These are phyloP conservation scores for Carpinus fangiana DNA, from an alignment of 306 rosid species.

Conservation along the genomic window DNA sequence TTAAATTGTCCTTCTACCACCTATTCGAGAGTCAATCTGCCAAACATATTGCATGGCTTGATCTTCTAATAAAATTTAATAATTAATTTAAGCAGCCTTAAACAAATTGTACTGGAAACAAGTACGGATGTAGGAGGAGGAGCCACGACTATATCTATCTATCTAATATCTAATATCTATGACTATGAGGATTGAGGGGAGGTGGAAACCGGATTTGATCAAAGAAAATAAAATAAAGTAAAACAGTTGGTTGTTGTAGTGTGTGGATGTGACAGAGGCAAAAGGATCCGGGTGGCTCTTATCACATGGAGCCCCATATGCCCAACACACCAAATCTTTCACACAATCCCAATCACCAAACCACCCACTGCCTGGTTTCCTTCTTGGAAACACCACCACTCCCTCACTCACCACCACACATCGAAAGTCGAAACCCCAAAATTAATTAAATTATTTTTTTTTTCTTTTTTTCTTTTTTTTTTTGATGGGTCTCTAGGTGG, in stretches of 20 bases:
- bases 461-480: no score
- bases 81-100: no score
- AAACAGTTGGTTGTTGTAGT: slow-evolving; percentile 25
- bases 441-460: background rate
- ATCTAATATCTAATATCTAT: no score
- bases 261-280: slow-evolving; percentile 63
- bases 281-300: slow-evolving; percentile 46
- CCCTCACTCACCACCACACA: slow-evolving; percentile 5
- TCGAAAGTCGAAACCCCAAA: no score
- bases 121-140: background rate
- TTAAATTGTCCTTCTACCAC: no score
- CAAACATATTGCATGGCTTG: no score
- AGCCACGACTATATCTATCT: no score
- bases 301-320: slow-evolving; percentile 88
- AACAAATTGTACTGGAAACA: background rate
- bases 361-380: slow-evolving; percentile 63
- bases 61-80: no score
- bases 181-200: background rate
- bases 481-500: slow-evolving; percentile 83
- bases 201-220: slow-evolving; percentile 15
- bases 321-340: slow-evolving; percentile 69
- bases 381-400: slow-evolving; percentile 82
- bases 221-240: background rate
- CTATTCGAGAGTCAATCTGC: no score
- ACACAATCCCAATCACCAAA: slow-evolving; percentile 67